Evolutionary conservation across 2,329 filamentous ascomycete species (phyloP), one percentile per base, ranked within the genome.

Genomic region (Hymenotorrendiella dingleyae): DNA sequence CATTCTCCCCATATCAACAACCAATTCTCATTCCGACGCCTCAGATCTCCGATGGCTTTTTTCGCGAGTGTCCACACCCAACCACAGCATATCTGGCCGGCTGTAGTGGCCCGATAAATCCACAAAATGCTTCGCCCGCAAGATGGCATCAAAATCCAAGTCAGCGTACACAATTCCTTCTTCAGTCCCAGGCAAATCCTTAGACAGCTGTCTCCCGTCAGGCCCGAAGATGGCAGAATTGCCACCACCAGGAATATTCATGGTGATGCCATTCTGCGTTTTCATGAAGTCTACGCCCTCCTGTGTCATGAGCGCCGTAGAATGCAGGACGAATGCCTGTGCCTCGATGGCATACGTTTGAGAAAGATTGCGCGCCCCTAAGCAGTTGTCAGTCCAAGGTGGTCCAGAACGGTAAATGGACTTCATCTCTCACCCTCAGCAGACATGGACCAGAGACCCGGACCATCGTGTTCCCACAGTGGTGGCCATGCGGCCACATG

Each of bases 291-390:
- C 69, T 20, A 76, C 65, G 0, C 74, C 74, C 42, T 72, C 70
- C 5, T 64, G 62, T 8, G 68, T 73, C 20, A 78, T 67, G 8
- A 70, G 65, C 54, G 78, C 71, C 56, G 73, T 76, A 0, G 74
- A 72, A 0, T 73, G 73, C 10, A 78, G 63, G 0, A 71, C 72
- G 64, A 70, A 79, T 0, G 72, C 68, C 2, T 71, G 73, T 1
- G 72, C 77, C 59, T 79, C 74, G 42, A 76, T 72, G 20, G 74
- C 74, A 45, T 78, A 78, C 3, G 68, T 71, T 12, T 73, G 73
- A 4, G 72, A 74, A 3, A 78, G 71, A 6, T 72, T 62, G 4
- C 76, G 65, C 21, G 72, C 69, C 3, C 69, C 62, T 24, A 76
- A 14, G 19, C 11, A 37, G 6, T 17, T 7, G n/a, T n/a, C n/a